phyloP scores from a whole-genome alignment of 2,329 filamentous ascomycete species.

The Trichophyton schoenleinii region DNA sequence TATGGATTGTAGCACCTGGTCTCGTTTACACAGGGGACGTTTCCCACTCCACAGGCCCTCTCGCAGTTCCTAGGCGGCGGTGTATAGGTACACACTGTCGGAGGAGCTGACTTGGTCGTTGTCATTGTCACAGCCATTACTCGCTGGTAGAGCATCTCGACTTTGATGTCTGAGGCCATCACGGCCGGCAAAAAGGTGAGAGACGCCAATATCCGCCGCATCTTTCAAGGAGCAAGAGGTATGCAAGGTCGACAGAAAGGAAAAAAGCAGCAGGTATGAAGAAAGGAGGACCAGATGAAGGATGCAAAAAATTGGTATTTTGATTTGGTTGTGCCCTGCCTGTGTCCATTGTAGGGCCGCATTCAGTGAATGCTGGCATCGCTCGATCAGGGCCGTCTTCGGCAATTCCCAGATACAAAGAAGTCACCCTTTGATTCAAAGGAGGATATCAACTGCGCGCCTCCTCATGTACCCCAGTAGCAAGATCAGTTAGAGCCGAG shows the following conservation, averaged over 20 bases:
- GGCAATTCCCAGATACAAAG: neutral
- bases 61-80: neutral
- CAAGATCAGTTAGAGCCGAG: neutral
- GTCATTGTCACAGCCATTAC: neutral
- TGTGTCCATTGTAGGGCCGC: neutral
- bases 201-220: neutral
- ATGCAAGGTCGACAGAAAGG: neutral
- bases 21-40: neutral
- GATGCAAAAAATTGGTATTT: neutral
- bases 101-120: neutral
- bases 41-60: conserved; percentile 1
- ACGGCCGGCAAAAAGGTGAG: neutral
- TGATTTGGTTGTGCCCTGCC: neutral
- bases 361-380: neutral
- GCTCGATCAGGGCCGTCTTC: neutral
- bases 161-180: neutral
- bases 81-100: neutral
- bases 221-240: neutral
- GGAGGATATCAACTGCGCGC: neutral
- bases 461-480: neutral
- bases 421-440: neutral
- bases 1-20: conserved; percentile 3
- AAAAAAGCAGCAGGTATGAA: neutral
- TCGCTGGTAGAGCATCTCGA: neutral
- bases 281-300: neutral